These are phyloP conservation scores for Lactifluus hygrophoroides DNA, from an alignment of 768 basidiomycete genomes.

Conservation along the genomic window DNA sequence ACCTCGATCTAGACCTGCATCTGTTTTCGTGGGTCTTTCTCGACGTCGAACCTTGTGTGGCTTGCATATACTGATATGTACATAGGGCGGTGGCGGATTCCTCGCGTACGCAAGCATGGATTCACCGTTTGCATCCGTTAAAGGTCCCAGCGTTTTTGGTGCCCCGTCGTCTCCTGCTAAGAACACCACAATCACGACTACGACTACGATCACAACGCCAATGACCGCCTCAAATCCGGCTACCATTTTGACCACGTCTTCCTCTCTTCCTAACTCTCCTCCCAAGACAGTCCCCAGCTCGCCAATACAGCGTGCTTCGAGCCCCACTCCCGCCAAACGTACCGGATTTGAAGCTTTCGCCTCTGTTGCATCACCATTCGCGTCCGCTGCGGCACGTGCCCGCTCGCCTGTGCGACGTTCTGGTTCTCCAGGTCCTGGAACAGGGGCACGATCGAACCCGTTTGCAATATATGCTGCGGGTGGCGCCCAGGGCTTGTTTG, in stretches of 20 bases:
- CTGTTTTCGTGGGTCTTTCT: constrained; percentile 11
- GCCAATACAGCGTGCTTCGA: constrained; percentile 17
- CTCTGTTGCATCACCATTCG: constrained; percentile 42
- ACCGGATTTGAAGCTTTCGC: constrained; percentile 53
- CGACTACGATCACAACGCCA: constrained; percentile 18
- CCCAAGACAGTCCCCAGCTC: constrained; percentile 12
- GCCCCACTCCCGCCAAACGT: constrained; percentile 37
- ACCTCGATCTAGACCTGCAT: constrained; percentile 12
- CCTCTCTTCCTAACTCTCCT: constrained; percentile 11
- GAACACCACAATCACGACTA: constrained; percentile 25
- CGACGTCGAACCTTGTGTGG: background rate
- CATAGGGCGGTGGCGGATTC: constrained; percentile 43
- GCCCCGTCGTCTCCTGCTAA: constrained; percentile 27
- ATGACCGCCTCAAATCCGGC: background rate
- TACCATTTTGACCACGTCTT: background rate
- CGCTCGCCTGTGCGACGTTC: constrained; percentile 40
- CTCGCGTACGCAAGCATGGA: constrained; percentile 69
- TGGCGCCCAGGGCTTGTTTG: constrained; percentile 39
- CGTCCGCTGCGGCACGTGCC: constrained; percentile 42
- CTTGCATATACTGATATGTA: constrained; percentile 11
- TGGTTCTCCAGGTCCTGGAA: constrained; percentile 38
- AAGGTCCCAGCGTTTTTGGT: constrained; percentile 50
- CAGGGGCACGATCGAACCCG: constrained; percentile 38
- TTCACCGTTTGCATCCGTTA: constrained; percentile 68
- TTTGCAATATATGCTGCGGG: constrained; percentile 39